phyloP scores from a whole-genome alignment of 176 grass and related monocot genomes.

The sorghum (Sorghum bicolor) region Sorghum_bicolor_NCBIv3 NC_012877.2:1636001-1636500 shows the following conservation, averaged over 20 bases:
- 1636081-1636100: too few species aligned
- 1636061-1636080: too few species aligned
- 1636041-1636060: too few species aligned
- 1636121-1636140: too few species aligned
- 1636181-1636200: constrained; percentile 63
- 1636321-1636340: constrained; percentile 81
- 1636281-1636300: constrained; percentile 53
- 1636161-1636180: constrained; percentile 59
- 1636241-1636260: constrained; percentile 78
- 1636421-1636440: too few species aligned
- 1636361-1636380: constrained; percentile 51
- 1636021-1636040: too few species aligned
- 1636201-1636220: too few species aligned
- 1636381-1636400: constrained; percentile 58
- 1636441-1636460: neutral
- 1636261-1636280: constrained; percentile 77
- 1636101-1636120: neutral
- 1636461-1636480: too few species aligned
- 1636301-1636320: constrained; percentile 60
- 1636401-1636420: too few species aligned
- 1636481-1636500: too few species aligned
- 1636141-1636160: constrained; percentile 26
- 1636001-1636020: too few species aligned
- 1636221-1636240: too few species aligned
- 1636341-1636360: constrained; percentile 78